Evolutionary conservation across 768 basidiomycete species (phyloP).

Genomic region (Fomitopsis serialis): DNA sequence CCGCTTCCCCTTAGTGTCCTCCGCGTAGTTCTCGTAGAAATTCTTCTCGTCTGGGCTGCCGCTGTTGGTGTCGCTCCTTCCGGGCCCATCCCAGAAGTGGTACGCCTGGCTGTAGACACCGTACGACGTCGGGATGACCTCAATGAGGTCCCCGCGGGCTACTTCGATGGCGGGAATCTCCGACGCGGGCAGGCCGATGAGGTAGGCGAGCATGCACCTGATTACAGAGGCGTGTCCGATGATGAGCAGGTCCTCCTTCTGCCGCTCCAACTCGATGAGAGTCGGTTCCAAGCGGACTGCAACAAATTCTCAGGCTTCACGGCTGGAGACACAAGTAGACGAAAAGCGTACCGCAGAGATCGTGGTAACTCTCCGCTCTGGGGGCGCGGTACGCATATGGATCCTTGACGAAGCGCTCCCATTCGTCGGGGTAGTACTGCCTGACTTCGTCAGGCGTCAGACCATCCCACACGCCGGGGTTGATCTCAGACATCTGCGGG

Average conservation of each 20-base stretch:
- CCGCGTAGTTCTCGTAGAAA: conserved; percentile 86
- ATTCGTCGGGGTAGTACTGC: conserved; percentile 89
- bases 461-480: conserved; percentile 97
- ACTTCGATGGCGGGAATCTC: conserved; percentile 98
- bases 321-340: neutral
- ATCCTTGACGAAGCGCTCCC: conserved; percentile 87
- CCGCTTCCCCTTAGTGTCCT: conserved; percentile 34
- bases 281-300: conserved; percentile 92
- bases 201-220: conserved; percentile 88
- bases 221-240: conserved; percentile 98
- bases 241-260: conserved; percentile 91
- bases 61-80: conserved; percentile 41
- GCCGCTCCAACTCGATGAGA: conserved; percentile 90
- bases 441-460: conserved; percentile 85
- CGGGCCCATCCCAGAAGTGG: conserved; percentile 90
- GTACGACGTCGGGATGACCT: conserved; percentile 84
- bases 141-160: conserved; percentile 92
- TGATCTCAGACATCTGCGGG: conserved; percentile 96
- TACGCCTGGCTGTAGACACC: conserved; percentile 86
- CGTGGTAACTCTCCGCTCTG: conserved; percentile 96
- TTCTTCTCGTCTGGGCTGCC: conserved; percentile 60
- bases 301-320: neutral
- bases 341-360: conserved; percentile 62
- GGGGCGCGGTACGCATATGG: conserved; percentile 92
- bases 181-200: conserved; percentile 88